Base-by-base conservation (phyloP, 1,139 yeast genomes). In the Protomyces arabidopsidicola region DNA sequence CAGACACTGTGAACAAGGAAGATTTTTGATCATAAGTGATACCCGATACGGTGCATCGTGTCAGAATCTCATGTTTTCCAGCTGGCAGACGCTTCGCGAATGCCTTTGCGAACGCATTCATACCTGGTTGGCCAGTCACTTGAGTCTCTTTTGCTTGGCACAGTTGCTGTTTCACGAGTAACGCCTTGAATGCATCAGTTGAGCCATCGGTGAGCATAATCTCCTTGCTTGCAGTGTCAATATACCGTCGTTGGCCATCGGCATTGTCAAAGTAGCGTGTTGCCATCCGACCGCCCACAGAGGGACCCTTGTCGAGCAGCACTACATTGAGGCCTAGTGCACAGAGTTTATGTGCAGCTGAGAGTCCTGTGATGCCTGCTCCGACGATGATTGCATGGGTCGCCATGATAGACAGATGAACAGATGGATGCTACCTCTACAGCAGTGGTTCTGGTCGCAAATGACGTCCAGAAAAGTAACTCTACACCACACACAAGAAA, bases 261-360 rank as follows among this genome's bases (percentile, higher is more conserved):
- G 31, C 18, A n/a, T 42, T 56, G 42, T 27, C 27, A 38, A 34
- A 20, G 24, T 58, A 52, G 18, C 62, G 42, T 18, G 62, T 58
- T 34, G 62, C 62, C 12, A 58, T 48, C 20, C 62, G 42, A 27
- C 62, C 62, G 4, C 62, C 62, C 5, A 58, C 62, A 2, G 62
- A 51, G 10, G 48, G 24, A 14, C 62, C 62, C 16, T 58, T 58
- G 45, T 58, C 62, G 9, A 58, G 31, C 12, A 58, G 14, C 22
- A 58, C 12, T 12, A 58, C 36, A 12, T 45, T 22, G 24, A 38
- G 52, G n/a, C 62, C 62, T 6, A 58, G 24, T 18, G 45, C 42
- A 6, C 53, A 48, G 16, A 58, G 62, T 16, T 52, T 58, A 35
- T 51, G 35, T 3, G 62, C 62, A 6, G 62, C 53, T 9, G 56